Percentiles rank a stretch among this genome's conserved stretches.
These are phyloP conservation scores for Pseudopyricularia cyperi DNA, from an alignment of 2,329 filamentous ascomycete genomes.

Conservation along the genomic window DNA sequence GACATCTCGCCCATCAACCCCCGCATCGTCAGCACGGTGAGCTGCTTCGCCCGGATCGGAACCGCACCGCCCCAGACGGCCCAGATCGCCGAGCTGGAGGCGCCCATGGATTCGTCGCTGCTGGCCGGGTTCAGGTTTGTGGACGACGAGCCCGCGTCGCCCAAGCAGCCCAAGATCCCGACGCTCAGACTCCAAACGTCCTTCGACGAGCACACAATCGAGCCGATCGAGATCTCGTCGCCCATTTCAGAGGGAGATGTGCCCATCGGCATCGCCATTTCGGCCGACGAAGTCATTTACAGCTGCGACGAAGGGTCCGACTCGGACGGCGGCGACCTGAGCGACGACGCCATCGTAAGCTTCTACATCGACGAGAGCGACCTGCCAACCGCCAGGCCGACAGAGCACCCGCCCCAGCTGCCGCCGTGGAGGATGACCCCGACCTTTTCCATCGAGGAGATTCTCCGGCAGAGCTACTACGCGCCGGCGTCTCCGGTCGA, in stretches of 20 bases:
- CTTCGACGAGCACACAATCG: slow-evolving; percentile 15
- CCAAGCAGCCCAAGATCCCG: slow-evolving; percentile 13
- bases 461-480: slow-evolving; percentile 17
- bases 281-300: slow-evolving; percentile 1
- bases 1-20: neutral
- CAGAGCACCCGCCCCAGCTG: slow-evolving; percentile 4
- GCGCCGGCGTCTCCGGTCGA: slow-evolving; percentile 9
- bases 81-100: slow-evolving; percentile 7
- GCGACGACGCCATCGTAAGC: neutral
- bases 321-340: neutral
- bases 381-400: neutral
- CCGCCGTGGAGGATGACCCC: neutral
- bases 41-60: neutral
- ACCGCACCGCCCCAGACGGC: neutral
- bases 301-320: slow-evolving; percentile 6
- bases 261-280: slow-evolving; percentile 2
- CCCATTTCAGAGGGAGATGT: slow-evolving; percentile 1
- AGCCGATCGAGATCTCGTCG: neutral
- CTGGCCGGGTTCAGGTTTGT: slow-evolving; percentile 4
- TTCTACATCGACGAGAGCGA: neutral
- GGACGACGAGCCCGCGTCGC: slow-evolving; percentile 2
- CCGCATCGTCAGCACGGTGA: neutral
- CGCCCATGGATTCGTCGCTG: slow-evolving; percentile 4
- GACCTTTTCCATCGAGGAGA: slow-evolving; percentile 28
- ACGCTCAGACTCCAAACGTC: slow-evolving; percentile 29